A percentile compares a stretch with the other conserved stretches of the same genome.
Evolutionary conservation across 2,329 filamentous ascomycete genomes (phyloP).

Genomic region (Venturia nashicola): DNA sequence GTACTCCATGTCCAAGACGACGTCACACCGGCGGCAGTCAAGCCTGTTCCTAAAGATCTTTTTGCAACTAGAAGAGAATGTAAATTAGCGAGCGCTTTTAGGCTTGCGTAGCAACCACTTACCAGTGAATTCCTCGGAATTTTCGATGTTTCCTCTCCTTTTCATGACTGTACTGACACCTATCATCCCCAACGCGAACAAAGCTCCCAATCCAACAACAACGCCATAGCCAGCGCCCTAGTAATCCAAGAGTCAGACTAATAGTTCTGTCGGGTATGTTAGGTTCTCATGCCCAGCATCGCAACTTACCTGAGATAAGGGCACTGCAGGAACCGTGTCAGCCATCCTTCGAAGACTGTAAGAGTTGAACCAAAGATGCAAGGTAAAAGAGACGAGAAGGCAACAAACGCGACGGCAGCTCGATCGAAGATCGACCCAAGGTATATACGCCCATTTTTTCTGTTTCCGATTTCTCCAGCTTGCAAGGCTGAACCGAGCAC

Average conservation of each 20-base stretch:
- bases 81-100: conserved; percentile 29
- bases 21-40: conserved; percentile 35
- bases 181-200: conserved; percentile 12
- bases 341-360: neutral
- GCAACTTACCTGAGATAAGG: neutral
- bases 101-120: conserved; percentile 14
- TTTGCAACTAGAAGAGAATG: conserved; percentile 20
- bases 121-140: conserved; percentile 34
- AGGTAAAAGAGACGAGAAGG: neutral
- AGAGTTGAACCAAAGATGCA: neutral
- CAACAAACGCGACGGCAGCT: neutral
- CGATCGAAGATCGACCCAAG: neutral
- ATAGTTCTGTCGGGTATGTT: neutral
- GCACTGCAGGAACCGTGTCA: conserved; percentile 1
- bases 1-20: conserved; percentile 39
- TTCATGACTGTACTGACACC: conserved; percentile 20
- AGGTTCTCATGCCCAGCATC: neutral
- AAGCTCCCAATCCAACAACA: conserved; percentile 7
- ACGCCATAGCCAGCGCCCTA: conserved; percentile 9
- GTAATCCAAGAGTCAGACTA: neutral
- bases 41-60: conserved; percentile 30
- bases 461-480: neutral
- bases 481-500: neutral
- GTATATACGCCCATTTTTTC: neutral
- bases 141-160: conserved; percentile 16